phyloP scores from a whole-genome alignment of 805 yeast genomes.

The Wickerhamiella shivajii region DNA sequence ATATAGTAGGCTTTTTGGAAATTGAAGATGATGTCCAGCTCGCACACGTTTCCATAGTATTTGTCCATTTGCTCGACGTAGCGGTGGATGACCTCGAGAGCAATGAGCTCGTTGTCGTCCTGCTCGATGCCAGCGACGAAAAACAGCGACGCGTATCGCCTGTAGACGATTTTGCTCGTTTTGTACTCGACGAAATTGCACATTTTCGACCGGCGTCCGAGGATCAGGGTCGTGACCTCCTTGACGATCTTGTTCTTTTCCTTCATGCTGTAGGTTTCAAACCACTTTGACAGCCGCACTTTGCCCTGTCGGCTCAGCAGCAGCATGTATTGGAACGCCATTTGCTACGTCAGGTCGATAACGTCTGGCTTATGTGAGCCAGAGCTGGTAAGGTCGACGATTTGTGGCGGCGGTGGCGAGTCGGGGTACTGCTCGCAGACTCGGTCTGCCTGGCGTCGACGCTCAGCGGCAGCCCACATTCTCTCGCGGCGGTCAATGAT shows the following conservation, averaged over 20 bases:
- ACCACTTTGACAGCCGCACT: constrained; percentile 89
- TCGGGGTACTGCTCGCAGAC: constrained; percentile 10
- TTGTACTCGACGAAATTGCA: constrained; percentile 84
- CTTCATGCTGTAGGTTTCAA: constrained; percentile 63
- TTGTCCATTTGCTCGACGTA: constrained; percentile 96
- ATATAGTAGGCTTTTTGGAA: constrained; percentile 88
- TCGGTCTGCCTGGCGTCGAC: constrained; percentile 28
- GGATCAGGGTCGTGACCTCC: constrained; percentile 73
- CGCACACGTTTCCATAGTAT: constrained; percentile 91
- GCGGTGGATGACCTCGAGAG: constrained; percentile 77
- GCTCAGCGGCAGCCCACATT: constrained; percentile 47
- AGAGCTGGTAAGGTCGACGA: background rate
- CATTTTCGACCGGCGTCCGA: constrained; percentile 83
- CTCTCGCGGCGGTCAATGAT: constrained; percentile 25
- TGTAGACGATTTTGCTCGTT: constrained; percentile 71
- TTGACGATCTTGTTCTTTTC: constrained; percentile 73
- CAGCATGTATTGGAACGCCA: constrained; percentile 70
- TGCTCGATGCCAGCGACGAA: constrained; percentile 76
- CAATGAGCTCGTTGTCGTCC: constrained; percentile 72
- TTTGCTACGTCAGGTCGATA: constrained; percentile 19
- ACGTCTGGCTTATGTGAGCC: background rate
- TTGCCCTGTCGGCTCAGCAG: constrained; percentile 90
- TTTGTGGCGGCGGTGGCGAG: constrained; percentile 3
- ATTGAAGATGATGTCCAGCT: constrained; percentile 89
- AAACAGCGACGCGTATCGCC: constrained; percentile 85